A percentile compares a stretch with the other conserved stretches of the same genome.
phyloP scores from a whole-genome alignment of 257 asterid species.

The Primulina tabacum region DNA sequence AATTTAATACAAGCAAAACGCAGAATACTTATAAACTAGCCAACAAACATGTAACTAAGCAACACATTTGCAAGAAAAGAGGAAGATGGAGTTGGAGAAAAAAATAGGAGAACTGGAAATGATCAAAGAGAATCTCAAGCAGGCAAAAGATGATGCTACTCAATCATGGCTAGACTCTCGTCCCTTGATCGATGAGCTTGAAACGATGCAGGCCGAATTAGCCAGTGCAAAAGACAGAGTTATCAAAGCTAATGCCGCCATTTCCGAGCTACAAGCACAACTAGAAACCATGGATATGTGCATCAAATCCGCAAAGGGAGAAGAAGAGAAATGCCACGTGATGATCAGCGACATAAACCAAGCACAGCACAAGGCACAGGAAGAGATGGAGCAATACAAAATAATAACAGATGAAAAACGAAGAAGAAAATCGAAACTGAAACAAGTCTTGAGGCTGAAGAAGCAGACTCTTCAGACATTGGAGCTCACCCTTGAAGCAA shows the following conservation, averaged over 20 bases:
- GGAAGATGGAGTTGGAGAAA: constrained; percentile 11
- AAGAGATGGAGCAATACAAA: constrained; percentile 45
- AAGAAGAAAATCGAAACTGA: constrained; percentile 35
- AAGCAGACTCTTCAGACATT: constrained; percentile 50
- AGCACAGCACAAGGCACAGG: constrained; percentile 35
- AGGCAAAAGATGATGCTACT: constrained; percentile 56
- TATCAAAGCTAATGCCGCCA: constrained; percentile 18
- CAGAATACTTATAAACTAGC: neutral
- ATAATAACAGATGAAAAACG: constrained; percentile 42
- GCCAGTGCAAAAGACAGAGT: constrained; percentile 28
- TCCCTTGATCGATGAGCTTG: constrained; percentile 60
- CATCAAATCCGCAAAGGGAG: constrained; percentile 41
- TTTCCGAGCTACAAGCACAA: constrained; percentile 42
- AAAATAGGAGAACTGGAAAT: constrained; percentile 38
- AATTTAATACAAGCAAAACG: too few relatives aligned
- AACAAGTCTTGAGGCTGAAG: constrained; percentile 35
- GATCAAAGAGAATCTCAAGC: constrained; percentile 39
- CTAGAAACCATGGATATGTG: constrained; percentile 29
- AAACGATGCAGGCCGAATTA: constrained; percentile 48
- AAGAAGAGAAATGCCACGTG: constrained; percentile 31
- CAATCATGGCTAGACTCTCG: constrained; percentile 71
- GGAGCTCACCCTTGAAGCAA: constrained; percentile 50
- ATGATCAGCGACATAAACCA: constrained; percentile 34
- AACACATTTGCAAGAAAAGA: constrained; percentile 14
- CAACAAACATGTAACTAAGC: too few relatives aligned